Evolutionary conservation across 2,329 filamentous ascomycete species (phyloP), one percentile per base, ranked within the genome.

Genomic region (Talaromyces sp.): DNA sequence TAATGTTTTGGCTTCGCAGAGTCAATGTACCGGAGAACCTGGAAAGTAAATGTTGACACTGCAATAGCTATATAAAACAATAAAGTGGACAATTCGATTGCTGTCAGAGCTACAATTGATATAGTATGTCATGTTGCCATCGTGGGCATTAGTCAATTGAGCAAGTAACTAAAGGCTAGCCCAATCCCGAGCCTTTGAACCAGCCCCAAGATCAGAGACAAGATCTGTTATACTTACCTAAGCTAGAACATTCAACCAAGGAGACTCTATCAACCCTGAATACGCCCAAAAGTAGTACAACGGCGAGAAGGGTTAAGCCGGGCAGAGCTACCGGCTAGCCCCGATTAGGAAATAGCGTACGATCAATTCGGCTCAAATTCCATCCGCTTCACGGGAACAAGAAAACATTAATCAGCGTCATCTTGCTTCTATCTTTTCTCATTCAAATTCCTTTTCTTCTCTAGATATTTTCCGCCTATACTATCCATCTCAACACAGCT

Each of bases 381-480:
- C 43, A 45, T 48, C 60, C 48, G 48, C 31, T 48, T 52, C 50
- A 33, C 52, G 22, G 35, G 31, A 48, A 5, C 48, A 33, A 33
- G 48, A 52, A 52, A 52, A 52, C 48, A 52, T 62, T 62, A 54
- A 48, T 54, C 59, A 62, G 48, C 59, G 59, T 41, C 43, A 48
- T 48, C 31, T 50, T 37, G 33, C 9, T 39, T 50, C 10, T 14
- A 39, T 24, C 31, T 37, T 24, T 57, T 27, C 47, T 54, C 16
- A 43, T 43, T 39, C 54, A 33, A 50, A 50, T 14, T 43, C 43
- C 33, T 41, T 54, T 13, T 31, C 48, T 37, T 14, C 37, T 14
- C 43, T 14, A 31, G 22, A 27, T 47, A 54, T 35, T 57, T 65
- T 3, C 22, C 27, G 50, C 14, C 10, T 45, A 22, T 54, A 35